Percentiles rank a stretch among this genome's conserved stretches.
These are phyloP conservation scores for Chaetomium strumarium DNA, from an alignment of 2,329 filamentous ascomycete genomes.

Conservation along the genomic window DNA sequence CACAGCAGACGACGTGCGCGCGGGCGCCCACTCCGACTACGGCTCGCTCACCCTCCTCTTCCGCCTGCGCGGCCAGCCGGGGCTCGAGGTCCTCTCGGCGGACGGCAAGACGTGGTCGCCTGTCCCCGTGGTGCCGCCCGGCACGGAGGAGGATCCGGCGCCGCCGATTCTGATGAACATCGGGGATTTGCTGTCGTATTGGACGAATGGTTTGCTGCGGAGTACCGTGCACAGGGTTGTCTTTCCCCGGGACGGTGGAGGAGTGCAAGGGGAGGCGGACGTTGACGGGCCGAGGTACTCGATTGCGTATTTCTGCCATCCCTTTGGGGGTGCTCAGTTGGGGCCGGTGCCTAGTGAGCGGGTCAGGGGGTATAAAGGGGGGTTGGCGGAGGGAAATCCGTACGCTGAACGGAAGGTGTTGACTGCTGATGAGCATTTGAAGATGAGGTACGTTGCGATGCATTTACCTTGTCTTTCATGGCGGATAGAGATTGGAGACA, in stretches of 20 bases:
- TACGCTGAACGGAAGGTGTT: slow-evolving; percentile 50
- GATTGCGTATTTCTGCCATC: slow-evolving; percentile 65
- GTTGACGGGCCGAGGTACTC: slow-evolving; percentile 51
- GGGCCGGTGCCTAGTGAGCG: slow-evolving; percentile 55
- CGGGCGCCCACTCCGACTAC: slow-evolving; percentile 90
- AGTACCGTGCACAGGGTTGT: slow-evolving; percentile 87
- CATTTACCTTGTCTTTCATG: not conserved
- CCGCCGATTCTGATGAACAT: slow-evolving; percentile 80
- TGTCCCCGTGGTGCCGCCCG: slow-evolving; percentile 60
- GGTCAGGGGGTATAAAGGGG: slow-evolving; percentile 40
- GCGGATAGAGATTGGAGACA: no score
- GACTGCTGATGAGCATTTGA: slow-evolving; percentile 59
- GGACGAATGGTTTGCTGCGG: slow-evolving; percentile 83
- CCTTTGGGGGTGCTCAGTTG: slow-evolving; percentile 47
- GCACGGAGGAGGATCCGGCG: slow-evolving; percentile 50
- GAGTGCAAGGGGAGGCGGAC: slow-evolving; percentile 41
- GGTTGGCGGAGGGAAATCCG: slow-evolving; percentile 35
- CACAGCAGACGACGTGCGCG: slow-evolving; percentile 61
- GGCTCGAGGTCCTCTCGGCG: slow-evolving; percentile 71
- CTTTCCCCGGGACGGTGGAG: slow-evolving; percentile 43
- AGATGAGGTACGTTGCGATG: slow-evolving; percentile 39
- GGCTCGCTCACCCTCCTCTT: slow-evolving; percentile 71
- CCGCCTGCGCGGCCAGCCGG: slow-evolving; percentile 76
- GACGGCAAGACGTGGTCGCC: slow-evolving; percentile 50
- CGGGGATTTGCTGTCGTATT: slow-evolving; percentile 67